Evolutionary conservation across 2,329 filamentous ascomycete species (phyloP).

Genomic region (Truncatella angustata): DNA sequence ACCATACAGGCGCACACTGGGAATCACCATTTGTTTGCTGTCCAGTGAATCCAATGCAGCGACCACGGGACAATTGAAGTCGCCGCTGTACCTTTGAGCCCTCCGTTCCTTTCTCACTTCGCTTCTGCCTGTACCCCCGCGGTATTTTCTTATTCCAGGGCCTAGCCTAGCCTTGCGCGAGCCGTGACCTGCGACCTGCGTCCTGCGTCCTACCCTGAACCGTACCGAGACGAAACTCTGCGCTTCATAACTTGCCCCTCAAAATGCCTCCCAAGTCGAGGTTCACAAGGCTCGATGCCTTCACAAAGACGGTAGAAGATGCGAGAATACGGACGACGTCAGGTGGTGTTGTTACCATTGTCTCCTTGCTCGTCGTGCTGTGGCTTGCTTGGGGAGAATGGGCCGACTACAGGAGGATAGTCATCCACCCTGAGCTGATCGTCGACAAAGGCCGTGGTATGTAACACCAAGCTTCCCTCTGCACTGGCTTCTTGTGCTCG

Average conservation of each 20-base stretch:
- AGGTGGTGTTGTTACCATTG: constrained; percentile 90
- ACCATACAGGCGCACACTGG: neutral
- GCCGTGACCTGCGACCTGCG: neutral
- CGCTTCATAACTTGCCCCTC: constrained; percentile 5
- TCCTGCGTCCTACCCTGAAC: neutral
- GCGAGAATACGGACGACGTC: constrained; percentile 93
- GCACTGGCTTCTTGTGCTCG: no score
- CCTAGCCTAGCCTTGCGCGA: constrained; percentile 3
- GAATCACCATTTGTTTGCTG: neutral
- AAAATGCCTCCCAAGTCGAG: constrained; percentile 86
- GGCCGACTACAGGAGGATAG: constrained; percentile 83
- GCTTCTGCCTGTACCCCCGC: constrained; percentile 1
- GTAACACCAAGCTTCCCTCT: constrained; percentile 16
- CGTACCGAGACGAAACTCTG: neutral
- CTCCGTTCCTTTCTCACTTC: neutral
- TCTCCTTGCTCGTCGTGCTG: constrained; percentile 82
- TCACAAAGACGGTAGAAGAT: constrained; percentile 99
- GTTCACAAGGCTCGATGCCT: constrained; percentile 96
- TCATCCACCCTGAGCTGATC: constrained; percentile 86
- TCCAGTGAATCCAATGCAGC: constrained; percentile 8
- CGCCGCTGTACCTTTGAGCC: neutral
- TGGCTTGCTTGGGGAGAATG: constrained; percentile 95
- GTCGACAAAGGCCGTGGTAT: constrained; percentile 94
- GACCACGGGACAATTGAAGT: constrained; percentile 3
- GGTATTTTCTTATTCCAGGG: neutral